Percentiles rank a stretch among this genome's conserved stretches.
These are phyloP conservation scores for Talaromyces liani DNA, from an alignment of 495 filamentous ascomycete species.

Conservation along the genomic window DNA sequence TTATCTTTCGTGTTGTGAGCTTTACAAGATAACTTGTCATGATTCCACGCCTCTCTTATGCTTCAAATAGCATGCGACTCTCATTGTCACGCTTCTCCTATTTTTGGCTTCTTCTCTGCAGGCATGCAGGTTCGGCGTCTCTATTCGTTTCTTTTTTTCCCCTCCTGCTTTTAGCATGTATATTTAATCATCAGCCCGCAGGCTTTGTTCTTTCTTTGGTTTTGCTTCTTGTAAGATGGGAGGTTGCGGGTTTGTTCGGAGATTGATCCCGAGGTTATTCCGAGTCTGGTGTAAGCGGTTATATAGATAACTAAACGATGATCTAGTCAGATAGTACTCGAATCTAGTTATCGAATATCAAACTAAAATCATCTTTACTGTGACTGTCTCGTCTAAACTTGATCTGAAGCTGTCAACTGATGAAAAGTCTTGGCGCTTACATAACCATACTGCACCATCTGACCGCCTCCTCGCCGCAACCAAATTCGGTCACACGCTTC, in stretches of 20 bases:
- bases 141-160: not conserved
- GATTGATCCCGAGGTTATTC: not conserved
- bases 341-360: no score
- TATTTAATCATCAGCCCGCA: conserved; percentile 2
- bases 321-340: not conserved
- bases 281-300: not conserved
- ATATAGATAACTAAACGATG: not conserved
- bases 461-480: conserved; percentile 2
- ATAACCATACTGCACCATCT: not conserved
- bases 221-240: conserved; percentile 12
- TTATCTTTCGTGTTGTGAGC: conserved; percentile 10
- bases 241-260: not conserved
- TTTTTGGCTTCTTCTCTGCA: not conserved
- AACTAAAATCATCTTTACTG: not conserved
- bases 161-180: not conserved
- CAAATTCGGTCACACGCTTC: conserved; percentile 6
- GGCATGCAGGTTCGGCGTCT: not conserved
- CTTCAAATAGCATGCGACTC: conserved; percentile 5
- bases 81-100: conserved; percentile 1
- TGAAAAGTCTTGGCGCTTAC: conserved; percentile 5
- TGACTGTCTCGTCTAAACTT: not conserved
- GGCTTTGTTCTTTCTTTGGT: conserved; percentile 1
- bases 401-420: not conserved
- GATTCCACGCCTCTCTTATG: conserved; percentile 6
- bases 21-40: conserved; percentile 8